These are phyloP conservation scores for Rhizopogon vulgaris DNA, from an alignment of 768 basidiomycete species.

Conservation along the genomic window DNA sequence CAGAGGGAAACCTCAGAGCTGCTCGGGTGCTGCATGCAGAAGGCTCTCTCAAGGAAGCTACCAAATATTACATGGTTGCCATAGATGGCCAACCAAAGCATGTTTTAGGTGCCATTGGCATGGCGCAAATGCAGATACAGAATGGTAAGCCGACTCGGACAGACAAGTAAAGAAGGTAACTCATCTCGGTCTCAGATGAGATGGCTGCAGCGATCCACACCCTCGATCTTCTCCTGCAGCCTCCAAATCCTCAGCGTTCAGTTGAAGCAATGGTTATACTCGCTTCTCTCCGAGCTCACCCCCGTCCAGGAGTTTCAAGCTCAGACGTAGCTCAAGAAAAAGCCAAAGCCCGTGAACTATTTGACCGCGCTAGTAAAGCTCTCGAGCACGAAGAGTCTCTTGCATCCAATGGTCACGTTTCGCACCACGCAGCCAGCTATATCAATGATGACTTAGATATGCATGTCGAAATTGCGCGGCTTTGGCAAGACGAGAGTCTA, in stretches of 20 bases:
- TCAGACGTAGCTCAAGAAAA: slow-evolving; percentile 71
- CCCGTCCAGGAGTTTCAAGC: slow-evolving; percentile 72
- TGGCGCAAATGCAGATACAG: slow-evolving; percentile 82
- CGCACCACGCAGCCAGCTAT: slow-evolving; percentile 38
- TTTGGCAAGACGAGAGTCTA: slow-evolving; percentile 80
- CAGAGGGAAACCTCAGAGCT: slow-evolving; percentile 81
- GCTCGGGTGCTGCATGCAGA: slow-evolving; percentile 77
- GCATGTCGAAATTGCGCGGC: slow-evolving; percentile 82
- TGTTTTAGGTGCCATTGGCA: slow-evolving; percentile 73
- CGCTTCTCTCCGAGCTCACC: slow-evolving; percentile 80
- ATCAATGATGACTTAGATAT: slow-evolving; percentile 79
- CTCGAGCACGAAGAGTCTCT: slow-evolving; percentile 58
- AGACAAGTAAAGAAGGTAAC: neutral
- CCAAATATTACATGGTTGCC: slow-evolving; percentile 62
- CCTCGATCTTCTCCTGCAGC: slow-evolving; percentile 69
- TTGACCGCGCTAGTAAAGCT: slow-evolving; percentile 67
- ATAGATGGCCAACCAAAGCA: slow-evolving; percentile 68
- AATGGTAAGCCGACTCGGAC: slow-evolving; percentile 47
- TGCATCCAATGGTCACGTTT: slow-evolving; percentile 24
- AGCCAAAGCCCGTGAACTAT: slow-evolving; percentile 70
- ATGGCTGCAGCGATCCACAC: slow-evolving; percentile 81
- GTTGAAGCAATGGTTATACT: slow-evolving; percentile 85
- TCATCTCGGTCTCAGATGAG: slow-evolving; percentile 50
- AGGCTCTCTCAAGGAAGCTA: slow-evolving; percentile 57
- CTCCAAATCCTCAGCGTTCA: slow-evolving; percentile 57